These are phyloP conservation scores for Dichomitus squalens DNA, from an alignment of 1,284 basidiomycete genomes.

Conservation along the genomic window DNA sequence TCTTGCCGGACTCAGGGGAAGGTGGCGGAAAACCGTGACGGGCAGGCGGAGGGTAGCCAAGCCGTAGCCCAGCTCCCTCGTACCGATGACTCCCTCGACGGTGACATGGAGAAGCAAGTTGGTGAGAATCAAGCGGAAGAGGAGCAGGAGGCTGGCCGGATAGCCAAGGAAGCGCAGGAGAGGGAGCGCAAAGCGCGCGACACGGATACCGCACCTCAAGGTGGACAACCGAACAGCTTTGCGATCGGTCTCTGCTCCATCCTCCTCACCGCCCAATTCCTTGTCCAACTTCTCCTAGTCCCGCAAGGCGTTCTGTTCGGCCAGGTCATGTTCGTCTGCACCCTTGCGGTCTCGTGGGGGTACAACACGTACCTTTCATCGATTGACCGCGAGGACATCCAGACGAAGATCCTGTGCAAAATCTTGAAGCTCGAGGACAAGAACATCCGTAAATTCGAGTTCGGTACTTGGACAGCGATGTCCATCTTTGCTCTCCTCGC, in stretches of 20 bases:
- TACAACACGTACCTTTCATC: constrained; percentile 24
- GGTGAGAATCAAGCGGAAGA: neutral
- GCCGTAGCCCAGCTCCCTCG: too few relatives aligned
- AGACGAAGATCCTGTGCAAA: constrained; percentile 18
- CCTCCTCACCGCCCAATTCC: constrained; percentile 22
- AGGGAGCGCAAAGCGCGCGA: neutral
- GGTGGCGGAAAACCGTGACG: too few relatives aligned
- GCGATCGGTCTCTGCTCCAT: constrained; percentile 16
- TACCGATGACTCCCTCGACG: too few relatives aligned
- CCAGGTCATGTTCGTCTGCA: constrained; percentile 24
- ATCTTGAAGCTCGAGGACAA: neutral
- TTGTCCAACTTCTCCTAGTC: constrained; percentile 21
- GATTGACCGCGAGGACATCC: constrained; percentile 22
- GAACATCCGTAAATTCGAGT: constrained; percentile 11
- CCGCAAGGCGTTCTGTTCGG: constrained; percentile 22
- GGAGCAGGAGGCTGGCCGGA: neutral
- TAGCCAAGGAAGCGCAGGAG: neutral
- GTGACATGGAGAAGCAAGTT: too few relatives aligned
- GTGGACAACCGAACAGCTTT: neutral
- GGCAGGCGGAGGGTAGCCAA: too few relatives aligned
- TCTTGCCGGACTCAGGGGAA: too few relatives aligned
- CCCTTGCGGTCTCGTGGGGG: constrained; percentile 20
- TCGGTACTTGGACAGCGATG: constrained; percentile 19
- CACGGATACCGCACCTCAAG: neutral
- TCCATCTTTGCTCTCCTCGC: constrained; percentile 14